Conservation (phyloP, 192 early-diverging fungal species). For the Lobulomyces angularis region DNA sequence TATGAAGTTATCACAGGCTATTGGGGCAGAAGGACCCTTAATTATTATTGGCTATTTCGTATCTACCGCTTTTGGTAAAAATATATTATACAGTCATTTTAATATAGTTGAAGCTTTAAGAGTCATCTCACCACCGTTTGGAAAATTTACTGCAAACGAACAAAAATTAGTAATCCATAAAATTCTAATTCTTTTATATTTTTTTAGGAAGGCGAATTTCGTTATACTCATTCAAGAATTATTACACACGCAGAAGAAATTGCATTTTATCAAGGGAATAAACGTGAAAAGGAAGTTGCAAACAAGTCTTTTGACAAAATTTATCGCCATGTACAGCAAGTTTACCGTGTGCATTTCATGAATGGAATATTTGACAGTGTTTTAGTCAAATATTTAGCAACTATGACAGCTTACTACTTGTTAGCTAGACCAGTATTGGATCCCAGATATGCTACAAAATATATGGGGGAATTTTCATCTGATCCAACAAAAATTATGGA, state of each 20-base stretch:
- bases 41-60: constrained; percentile 69
- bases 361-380: no score
- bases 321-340: constrained; percentile 73
- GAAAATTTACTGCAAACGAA: constrained; percentile 87
- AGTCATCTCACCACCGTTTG: constrained; percentile 84
- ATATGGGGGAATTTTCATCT: no score
- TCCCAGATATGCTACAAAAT: no score
- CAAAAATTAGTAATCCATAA: constrained; percentile 56
- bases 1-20: constrained; percentile 66
- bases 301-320: constrained; percentile 65
- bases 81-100: background rate
- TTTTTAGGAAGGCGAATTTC: constrained; percentile 82
- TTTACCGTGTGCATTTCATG: constrained; percentile 75
- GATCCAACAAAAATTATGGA: no score
- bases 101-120: constrained; percentile 56
- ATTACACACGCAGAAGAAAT: constrained; percentile 95
- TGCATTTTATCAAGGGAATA: constrained; percentile 77
- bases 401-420: no score
- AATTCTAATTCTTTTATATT: constrained; percentile 2
- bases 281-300: constrained; percentile 71
- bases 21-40: constrained; percentile 78
- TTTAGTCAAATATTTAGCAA: no score
- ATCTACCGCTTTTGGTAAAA: constrained; percentile 40
- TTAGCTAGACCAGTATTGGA: no score
- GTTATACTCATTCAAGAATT: constrained; percentile 83